A percentile compares a stretch with the other conserved stretches of the same genome.
Conservation (phyloP, 176 grass and related monocot genomes). For the Hordeum marinum region DNA sequence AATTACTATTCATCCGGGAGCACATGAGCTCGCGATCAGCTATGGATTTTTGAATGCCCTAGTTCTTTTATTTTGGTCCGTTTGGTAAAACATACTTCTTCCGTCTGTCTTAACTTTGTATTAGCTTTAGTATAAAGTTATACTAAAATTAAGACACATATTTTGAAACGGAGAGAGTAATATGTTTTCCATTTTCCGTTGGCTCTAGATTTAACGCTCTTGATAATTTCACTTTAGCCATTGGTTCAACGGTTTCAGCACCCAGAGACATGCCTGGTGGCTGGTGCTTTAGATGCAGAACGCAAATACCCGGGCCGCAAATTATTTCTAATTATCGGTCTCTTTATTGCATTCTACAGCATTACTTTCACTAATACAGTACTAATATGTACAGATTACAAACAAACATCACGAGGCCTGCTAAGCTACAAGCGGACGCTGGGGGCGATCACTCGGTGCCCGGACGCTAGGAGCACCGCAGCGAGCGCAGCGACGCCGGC, state of each 20-base stretch:
- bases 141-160: too few relatives aligned
- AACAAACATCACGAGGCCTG: not conserved
- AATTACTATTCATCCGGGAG: not conserved
- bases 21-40: not conserved
- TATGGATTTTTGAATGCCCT: not conserved
- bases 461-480: constrained; percentile 48
- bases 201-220: too few relatives aligned
- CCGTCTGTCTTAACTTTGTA: too few relatives aligned
- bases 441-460: not conserved
- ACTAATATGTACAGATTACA: constrained; percentile 7
- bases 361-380: not conserved
- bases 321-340: not conserved
- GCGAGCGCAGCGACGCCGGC: constrained; percentile 48
- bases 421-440: not conserved
- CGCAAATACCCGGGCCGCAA: not conserved
- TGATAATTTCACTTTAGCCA: not conserved
- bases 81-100: not conserved
- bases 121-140: too few relatives aligned
- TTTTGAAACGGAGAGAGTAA: too few relatives aligned
- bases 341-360: not conserved
- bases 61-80: not conserved
- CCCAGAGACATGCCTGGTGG: not conserved
- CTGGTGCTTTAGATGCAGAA: not conserved
- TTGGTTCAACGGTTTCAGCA: not conserved
- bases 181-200: not conserved